A percentile compares a stretch with the other conserved stretches of the same genome.
These are phyloP conservation scores for Curvularia sp. DNA, from an alignment of 2,329 filamentous ascomycete species.

Conservation along the genomic window DNA sequence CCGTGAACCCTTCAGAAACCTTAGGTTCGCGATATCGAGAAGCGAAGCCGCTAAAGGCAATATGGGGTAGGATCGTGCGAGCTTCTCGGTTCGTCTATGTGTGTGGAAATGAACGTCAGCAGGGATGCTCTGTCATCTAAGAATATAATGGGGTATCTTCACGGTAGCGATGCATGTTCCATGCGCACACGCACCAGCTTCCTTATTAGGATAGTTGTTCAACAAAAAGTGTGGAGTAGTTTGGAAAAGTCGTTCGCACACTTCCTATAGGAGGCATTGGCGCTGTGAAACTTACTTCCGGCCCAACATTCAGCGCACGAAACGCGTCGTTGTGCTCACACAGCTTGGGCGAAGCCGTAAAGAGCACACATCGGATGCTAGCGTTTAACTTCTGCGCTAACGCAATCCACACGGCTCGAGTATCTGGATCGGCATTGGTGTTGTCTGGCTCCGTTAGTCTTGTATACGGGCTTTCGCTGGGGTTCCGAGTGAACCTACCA, in stretches of 20 bases:
- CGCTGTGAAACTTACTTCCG: constrained; percentile 42
- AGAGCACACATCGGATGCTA: constrained; percentile 84
- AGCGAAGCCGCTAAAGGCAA: constrained; percentile 80
- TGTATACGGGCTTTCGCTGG: constrained; percentile 20
- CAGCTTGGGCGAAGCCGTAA: constrained; percentile 73
- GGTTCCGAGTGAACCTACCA: constrained; percentile 62
- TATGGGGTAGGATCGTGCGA: constrained; percentile 72
- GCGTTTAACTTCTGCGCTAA: constrained; percentile 74
- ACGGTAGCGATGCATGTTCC: constrained; percentile 1
- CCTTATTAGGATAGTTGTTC: constrained; percentile 20
- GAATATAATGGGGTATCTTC: not conserved
- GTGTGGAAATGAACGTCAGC: constrained; percentile 24
- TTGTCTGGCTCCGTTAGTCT: constrained; percentile 69
- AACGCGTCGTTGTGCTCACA: constrained; percentile 89
- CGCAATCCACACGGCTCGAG: constrained; percentile 77
- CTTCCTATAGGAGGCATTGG: constrained; percentile 13
- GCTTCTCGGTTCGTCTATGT: constrained; percentile 80
- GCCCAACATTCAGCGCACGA: constrained; percentile 65
- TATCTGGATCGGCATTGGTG: constrained; percentile 86
- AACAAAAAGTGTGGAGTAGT: constrained; percentile 10
- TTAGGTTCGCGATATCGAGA: constrained; percentile 76
- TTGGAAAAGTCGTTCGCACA: constrained; percentile 7
- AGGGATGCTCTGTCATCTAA: constrained; percentile 15
- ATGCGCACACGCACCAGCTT: constrained; percentile 16
- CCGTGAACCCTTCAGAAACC: constrained; percentile 79